A percentile compares a stretch with the other conserved stretches of the same genome.
Conservation (phyloP, 768 basidiomycete species). For the Trametes villosa region DNA sequence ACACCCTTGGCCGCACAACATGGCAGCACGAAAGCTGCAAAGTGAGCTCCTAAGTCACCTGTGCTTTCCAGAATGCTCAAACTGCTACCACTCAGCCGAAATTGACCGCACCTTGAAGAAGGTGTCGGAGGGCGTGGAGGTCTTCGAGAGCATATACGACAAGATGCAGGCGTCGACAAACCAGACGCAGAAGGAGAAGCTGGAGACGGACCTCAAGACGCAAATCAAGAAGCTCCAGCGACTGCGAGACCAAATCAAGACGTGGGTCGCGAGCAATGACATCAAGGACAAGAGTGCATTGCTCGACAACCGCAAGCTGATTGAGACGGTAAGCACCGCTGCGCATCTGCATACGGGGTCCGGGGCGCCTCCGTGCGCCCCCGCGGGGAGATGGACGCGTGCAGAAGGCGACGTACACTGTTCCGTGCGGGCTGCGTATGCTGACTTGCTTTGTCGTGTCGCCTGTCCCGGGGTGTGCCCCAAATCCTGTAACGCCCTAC, state of each 20-base stretch:
- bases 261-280: conserved; percentile 96
- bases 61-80: not conserved
- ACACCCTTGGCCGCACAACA: conserved; percentile 43
- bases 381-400: conserved; percentile 17
- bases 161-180: conserved; percentile 97
- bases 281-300: conserved; percentile 97
- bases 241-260: conserved; percentile 86
- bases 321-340: conserved; percentile 82
- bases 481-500: conserved; percentile 30
- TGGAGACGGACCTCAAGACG: conserved; percentile 93
- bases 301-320: conserved; percentile 91
- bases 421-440: conserved; percentile 4
- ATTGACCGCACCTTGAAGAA: conserved; percentile 99
- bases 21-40: conserved; percentile 93
- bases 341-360: conserved; percentile 11
- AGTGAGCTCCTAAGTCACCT: conserved; percentile 45
- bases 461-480: conserved; percentile 24
- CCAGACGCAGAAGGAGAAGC: conserved; percentile 98
- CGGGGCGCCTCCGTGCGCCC: conserved; percentile 2
- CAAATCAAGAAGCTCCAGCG: conserved; percentile 97
- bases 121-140: conserved; percentile 93
- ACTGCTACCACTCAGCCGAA: conserved; percentile 67
- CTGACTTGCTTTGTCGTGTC: conserved; percentile 20
- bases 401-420: conserved; percentile 13
- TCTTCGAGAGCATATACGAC: conserved; percentile 94